A percentile compares a stretch with the other conserved stretches of the same genome.
Evolutionary conservation across 2,329 filamentous ascomycete genomes (phyloP).

Genomic region (Nemania sp.): DNA sequence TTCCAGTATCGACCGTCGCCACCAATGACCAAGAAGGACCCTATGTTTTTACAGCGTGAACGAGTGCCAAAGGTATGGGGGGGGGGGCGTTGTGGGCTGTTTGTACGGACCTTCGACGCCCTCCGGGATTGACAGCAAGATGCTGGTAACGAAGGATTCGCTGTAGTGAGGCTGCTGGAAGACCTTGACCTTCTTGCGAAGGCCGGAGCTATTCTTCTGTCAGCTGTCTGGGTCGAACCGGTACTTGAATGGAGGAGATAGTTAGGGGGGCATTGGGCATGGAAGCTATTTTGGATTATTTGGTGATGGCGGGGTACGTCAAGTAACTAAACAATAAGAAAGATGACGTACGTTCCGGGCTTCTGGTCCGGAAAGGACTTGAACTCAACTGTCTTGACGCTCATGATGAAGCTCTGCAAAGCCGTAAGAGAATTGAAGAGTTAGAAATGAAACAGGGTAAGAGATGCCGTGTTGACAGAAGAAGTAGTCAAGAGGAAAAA

Average conservation of each 20-base stretch:
- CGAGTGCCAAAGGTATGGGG: not conserved
- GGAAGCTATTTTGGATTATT: not conserved
- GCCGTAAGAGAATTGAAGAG: slow-evolving; percentile 5
- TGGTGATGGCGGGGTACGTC: slow-evolving; percentile 42
- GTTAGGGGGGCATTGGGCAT: slow-evolving; percentile 2
- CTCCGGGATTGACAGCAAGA: slow-evolving; percentile 94
- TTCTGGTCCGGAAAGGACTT: slow-evolving; percentile 95
- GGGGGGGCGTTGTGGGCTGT: not conserved
- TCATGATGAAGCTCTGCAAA: slow-evolving; percentile 57
- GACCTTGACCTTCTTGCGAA: slow-evolving; percentile 98
- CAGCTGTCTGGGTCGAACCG: slow-evolving; percentile 12
- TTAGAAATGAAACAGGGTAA: not conserved
- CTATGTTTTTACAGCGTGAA: slow-evolving; percentile 41
- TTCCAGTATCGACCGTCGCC: slow-evolving; percentile 98
- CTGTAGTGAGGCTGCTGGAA: slow-evolving; percentile 96
- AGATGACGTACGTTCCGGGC: slow-evolving; percentile 86
- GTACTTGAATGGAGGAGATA: not conserved
- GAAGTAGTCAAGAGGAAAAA: slow-evolving; percentile 10
- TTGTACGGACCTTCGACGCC: slow-evolving; percentile 70
- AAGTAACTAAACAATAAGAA: slow-evolving; percentile 26
- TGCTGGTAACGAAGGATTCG: slow-evolving; percentile 92
- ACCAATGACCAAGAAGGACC: slow-evolving; percentile 89
- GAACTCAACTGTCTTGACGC: slow-evolving; percentile 76
- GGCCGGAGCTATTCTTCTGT: slow-evolving; percentile 73
- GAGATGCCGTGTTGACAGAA: slow-evolving; percentile 8